phyloP scores from a whole-genome alignment of 2,329 filamentous ascomycete genomes.

The Trichoderma arundinaceum region DNA sequence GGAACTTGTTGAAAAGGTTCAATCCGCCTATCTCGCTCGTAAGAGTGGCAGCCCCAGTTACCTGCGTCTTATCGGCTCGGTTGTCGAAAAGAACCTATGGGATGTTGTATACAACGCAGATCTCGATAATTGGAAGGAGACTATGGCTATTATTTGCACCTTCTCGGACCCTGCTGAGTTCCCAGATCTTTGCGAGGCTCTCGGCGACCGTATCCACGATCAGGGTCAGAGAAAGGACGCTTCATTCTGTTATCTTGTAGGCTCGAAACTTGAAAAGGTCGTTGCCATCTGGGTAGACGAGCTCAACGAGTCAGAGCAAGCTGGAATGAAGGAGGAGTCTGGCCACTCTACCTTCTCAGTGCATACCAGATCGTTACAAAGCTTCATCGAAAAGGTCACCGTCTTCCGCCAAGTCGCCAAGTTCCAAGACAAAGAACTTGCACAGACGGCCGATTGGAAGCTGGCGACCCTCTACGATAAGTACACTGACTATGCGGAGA shows the following conservation, averaged over 20 bases:
- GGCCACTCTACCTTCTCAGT: conserved; percentile 88
- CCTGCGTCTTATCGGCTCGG: conserved; percentile 84
- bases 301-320: conserved; percentile 81
- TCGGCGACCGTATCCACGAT: conserved; percentile 89
- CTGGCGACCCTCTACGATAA: conserved; percentile 87
- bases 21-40: conserved; percentile 85
- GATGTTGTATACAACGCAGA: conserved; percentile 97
- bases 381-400: conserved; percentile 97
- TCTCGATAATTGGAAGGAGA: conserved; percentile 91
- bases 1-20: conserved; percentile 91
- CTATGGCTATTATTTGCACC: conserved; percentile 94
- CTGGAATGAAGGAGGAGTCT: conserved; percentile 69
- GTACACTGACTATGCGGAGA: conserved; percentile 96
- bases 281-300: conserved; percentile 92
- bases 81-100: conserved; percentile 97
- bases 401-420: conserved; percentile 94
- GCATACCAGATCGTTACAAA: conserved; percentile 85
- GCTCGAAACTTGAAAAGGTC: conserved; percentile 97
- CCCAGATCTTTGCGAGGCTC: conserved; percentile 89
- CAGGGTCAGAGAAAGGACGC: conserved; percentile 82
- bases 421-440: conserved; percentile 80
- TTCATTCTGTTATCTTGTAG: conserved; percentile 93
- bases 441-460: conserved; percentile 82
- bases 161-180: conserved; percentile 93
- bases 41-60: conserved; percentile 88